A percentile compares a stretch with the other conserved stretches of the same genome.
Evolutionary conservation across 1,139 yeast species (phyloP).

Genomic region (Zygosaccharomyces pseudobailii): DNA sequence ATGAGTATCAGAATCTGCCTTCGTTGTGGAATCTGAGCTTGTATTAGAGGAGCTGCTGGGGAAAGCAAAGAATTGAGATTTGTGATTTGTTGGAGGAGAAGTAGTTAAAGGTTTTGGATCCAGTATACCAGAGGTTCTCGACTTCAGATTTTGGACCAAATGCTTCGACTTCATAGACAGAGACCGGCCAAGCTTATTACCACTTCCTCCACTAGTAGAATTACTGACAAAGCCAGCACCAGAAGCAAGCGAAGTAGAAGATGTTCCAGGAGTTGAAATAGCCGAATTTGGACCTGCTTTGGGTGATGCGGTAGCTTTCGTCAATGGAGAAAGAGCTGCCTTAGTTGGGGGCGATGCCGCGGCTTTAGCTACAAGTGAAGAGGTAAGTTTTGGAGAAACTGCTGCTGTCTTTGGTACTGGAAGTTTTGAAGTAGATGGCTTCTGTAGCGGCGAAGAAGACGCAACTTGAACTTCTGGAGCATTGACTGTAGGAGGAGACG

Average conservation of each 20-base stretch:
- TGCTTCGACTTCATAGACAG: conserved; percentile 27
- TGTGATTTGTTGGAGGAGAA: conserved; percentile 5
- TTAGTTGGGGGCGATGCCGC: neutral
- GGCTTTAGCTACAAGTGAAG: neutral
- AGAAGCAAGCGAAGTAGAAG: neutral
- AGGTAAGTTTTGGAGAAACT: neutral
- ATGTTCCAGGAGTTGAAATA: neutral
- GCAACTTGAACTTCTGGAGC: neutral
- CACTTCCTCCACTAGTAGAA: neutral
- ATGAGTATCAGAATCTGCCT: conserved; percentile 27
- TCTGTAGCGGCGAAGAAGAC: neutral
- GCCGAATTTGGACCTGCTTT: neutral
- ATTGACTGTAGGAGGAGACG: neutral
- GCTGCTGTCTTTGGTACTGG: neutral
- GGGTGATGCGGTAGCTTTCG: neutral
- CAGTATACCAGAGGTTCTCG: conserved; percentile 14
- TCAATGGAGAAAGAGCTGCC: neutral
- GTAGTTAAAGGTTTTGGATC: conserved; percentile 8
- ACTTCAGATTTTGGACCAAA: conserved; percentile 21
- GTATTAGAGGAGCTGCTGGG: conserved; percentile 8
- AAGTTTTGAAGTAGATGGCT: neutral
- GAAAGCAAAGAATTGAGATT: conserved; percentile 6
- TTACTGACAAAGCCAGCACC: neutral
- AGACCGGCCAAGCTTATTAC: conserved; percentile 24
- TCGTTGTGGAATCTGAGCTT: conserved; percentile 8